Base-by-base conservation (phyloP, 2,329 filamentous ascomycete genomes). In the Calonectria pteridis region DNA sequence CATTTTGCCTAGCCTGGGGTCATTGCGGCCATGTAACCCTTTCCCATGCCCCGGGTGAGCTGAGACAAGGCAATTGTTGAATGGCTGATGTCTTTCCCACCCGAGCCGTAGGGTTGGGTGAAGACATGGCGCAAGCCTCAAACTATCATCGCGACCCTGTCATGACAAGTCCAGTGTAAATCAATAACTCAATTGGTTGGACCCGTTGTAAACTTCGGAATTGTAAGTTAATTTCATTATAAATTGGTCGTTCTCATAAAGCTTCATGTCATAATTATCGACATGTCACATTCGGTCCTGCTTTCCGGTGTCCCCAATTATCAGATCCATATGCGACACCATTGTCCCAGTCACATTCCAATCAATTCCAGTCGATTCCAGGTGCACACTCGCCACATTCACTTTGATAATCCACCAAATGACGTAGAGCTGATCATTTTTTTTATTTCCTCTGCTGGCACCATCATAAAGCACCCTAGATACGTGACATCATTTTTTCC, bases 1-100 rank as follows among this genome's bases (percentile, higher is more conserved):
- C 70, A 72, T 18, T 35, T 28, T n/a, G 63, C 51, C 50, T 53
- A 51, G 40, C 35, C 51, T 50, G 51, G 51, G 43, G 43, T 55
- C 6, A n/a, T 18, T n/a, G 51, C 51, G 10, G 40, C 37, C 18
- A 50, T 53, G 35, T 49, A 46, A 40, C 50, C 55, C 35, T 40
- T 62, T 11, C n/a, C 18, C 55, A 18, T 20, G 23, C 3, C 7
- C 3, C 7, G 23, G 14, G 55, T 37, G n/a, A 62, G 31, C n/a
- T 62, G 18, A 62, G 23, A 37, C 35, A 28, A 18, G 33, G 35
- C 55, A 62, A 40, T 58, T 62, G 55, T 62, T 62, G 55, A 40
- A 62, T 40, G 13, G 13, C 14, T 40, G 35, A 62, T 40, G 14
- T 28, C n/a, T 53, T 35, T 58, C 53, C 11, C 53, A 18, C 29